phyloP scores from a whole-genome alignment of 2,329 filamentous ascomycete genomes.

The Hawksworthiomyces lignivorus region DNA sequence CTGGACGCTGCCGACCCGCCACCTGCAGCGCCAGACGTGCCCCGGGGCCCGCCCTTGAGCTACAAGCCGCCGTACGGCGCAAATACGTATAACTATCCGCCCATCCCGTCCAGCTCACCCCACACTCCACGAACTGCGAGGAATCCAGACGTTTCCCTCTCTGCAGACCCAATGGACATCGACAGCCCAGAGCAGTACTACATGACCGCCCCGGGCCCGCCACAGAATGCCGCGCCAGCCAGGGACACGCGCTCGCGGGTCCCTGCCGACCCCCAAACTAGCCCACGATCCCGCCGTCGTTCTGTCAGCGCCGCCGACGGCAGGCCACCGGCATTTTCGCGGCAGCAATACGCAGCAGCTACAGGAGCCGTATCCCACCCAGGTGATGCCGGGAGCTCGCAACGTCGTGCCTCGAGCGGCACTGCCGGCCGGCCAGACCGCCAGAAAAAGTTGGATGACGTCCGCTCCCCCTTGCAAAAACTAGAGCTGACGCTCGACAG shows the following conservation, averaged over 20 bases:
- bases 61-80: slow-evolving; percentile 40
- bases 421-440: slow-evolving; percentile 29
- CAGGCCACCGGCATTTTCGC: slow-evolving; percentile 5
- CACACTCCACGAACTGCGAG: slow-evolving; percentile 10
- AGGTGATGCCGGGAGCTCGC: background rate
- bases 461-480: slow-evolving; percentile 86
- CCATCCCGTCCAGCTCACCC: background rate
- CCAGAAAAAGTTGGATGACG: slow-evolving; percentile 60
- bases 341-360: slow-evolving; percentile 14
- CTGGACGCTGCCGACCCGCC: slow-evolving; percentile 22
- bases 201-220: slow-evolving; percentile 15
- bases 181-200: slow-evolving; percentile 24
- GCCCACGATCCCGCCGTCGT: slow-evolving; percentile 16
- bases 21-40: slow-evolving; percentile 53
- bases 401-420: slow-evolving; percentile 10
- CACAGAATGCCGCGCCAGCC: background rate
- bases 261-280: slow-evolving; percentile 19
- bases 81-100: slow-evolving; percentile 17
- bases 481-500: slow-evolving; percentile 84
- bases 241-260: slow-evolving; percentile 7
- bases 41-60: slow-evolving; percentile 50
- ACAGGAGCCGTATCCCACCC: slow-evolving; percentile 8
- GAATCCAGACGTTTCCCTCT: slow-evolving; percentile 13
- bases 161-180: slow-evolving; percentile 12
- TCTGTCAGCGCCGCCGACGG: slow-evolving; percentile 7